phyloP scores from a whole-genome alignment of 306 rosid genomes.

The Sicyos baderoa region DNA sequence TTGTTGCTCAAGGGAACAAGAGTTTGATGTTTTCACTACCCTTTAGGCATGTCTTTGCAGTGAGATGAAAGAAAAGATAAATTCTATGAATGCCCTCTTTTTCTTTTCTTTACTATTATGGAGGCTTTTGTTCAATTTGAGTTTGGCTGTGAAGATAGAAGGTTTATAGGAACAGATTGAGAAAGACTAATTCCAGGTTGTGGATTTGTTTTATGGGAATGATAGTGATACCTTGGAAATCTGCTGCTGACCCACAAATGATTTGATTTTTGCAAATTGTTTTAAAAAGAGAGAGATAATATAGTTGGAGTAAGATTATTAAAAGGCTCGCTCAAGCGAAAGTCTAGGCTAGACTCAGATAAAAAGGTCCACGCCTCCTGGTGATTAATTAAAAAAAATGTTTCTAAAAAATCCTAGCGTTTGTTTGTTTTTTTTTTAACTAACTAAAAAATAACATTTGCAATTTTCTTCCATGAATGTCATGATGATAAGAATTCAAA shows the following conservation, averaged over 20 bases:
- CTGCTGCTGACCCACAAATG: not conserved
- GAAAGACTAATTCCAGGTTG: not conserved
- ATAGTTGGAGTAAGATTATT: too few relatives aligned
- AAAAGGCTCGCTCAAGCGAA: too few relatives aligned
- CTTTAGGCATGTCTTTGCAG: not conserved
- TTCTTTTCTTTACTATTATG: not conserved
- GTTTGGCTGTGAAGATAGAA: conserved; percentile 6
- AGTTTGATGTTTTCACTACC: not conserved
- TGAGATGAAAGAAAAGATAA: not conserved
- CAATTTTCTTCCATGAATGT: too few relatives aligned
- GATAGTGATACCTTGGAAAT: not conserved
- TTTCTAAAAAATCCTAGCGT: too few relatives aligned
- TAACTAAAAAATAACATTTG: too few relatives aligned
- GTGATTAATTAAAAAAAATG: too few relatives aligned
- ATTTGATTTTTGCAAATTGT: not conserved
- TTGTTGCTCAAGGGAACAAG: not conserved
- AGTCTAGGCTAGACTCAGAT: too few relatives aligned
- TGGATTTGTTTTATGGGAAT: not conserved
- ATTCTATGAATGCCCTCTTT: not conserved
- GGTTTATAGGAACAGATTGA: not conserved
- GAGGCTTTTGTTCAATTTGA: not conserved
- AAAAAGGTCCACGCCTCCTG: too few relatives aligned
- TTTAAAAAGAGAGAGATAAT: too few relatives aligned
- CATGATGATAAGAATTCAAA: too few relatives aligned
- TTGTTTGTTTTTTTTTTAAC: too few relatives aligned